Base-by-base conservation (phyloP, 345 rosid genomes). In the Gossypium herbaceum region DNA sequence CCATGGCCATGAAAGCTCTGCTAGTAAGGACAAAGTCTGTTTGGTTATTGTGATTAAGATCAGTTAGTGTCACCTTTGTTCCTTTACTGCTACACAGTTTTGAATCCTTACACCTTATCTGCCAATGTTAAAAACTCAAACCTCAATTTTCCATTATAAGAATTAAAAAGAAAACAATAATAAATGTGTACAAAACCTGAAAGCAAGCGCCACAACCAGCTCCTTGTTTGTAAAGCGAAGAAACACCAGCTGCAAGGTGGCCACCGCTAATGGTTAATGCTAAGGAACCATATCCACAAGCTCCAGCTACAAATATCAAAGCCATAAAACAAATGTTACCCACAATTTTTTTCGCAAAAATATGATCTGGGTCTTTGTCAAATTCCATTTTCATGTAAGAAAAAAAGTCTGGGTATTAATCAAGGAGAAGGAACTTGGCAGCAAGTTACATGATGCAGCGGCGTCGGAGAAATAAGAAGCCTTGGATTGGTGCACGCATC, bases 201-300 rank as follows among this genome's bases (percentile, higher is more conserved):
- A 91, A 91, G 81, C 99, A 93, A 50, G 97, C 92, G 47, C 97
- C 98, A 20, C 97, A 95, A 11, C 94, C 94, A 77, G 87, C 94
- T 2, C 99, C 99, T 24, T 87, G 80, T 82, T 95, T 93, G 86
- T 81, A 91, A 75, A 91, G 81, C 7, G 98, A 84, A 82, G 96
- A 85, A 57, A 79, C 79, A 63, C 81, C 93, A 52, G 88, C 94
- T 0, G 99, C 98, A 12, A 91, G 81, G 78, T 87, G 80, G 29
- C 98, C 98, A 59, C 80, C 79, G 75, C 79, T 83, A 81, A 91
- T 86, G 15, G 75, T 79, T 4, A 87, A 66, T 29, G 98, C 98
- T 74, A 86, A 60, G 16, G 96, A 87, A 17, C 94, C 98, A 76
- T 91, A 93, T 29, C 92, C 88, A 78, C 99, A 95, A 80, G 96